Conservation (phyloP, 805 yeast species). For the Saccharomyces mikatae region DNA sequence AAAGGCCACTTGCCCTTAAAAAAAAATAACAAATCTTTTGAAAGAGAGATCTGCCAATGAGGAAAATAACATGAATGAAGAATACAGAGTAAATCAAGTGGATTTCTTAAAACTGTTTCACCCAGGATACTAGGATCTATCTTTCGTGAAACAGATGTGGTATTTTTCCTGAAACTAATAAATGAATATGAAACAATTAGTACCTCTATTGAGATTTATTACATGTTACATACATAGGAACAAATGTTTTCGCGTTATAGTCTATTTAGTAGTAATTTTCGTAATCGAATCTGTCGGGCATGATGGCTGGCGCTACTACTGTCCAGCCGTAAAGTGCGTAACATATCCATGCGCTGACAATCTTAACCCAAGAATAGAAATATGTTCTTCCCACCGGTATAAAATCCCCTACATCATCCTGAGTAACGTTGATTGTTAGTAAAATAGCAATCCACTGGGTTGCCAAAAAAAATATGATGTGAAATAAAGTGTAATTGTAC, state of each 20-base stretch:
- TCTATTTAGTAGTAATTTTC: constrained; percentile 18
- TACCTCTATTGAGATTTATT: not conserved
- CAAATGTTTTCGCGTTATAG: not conserved
- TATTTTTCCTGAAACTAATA: too few species aligned
- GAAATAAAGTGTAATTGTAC: constrained; percentile 83
- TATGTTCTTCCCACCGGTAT: constrained; percentile 96
- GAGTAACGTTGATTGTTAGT: constrained; percentile 82
- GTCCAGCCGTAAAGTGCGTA: constrained; percentile 85
- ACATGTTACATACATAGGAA: not conserved
- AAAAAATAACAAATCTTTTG: not conserved
- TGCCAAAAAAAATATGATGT: constrained; percentile 84
- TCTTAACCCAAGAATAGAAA: constrained; percentile 91
- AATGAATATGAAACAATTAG: not conserved
- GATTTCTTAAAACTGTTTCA: too few species aligned
- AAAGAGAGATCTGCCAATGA: not conserved
- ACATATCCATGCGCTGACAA: constrained; percentile 87
- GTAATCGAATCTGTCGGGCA: constrained; percentile 76
- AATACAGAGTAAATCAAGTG: too few species aligned
- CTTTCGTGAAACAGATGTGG: too few species aligned
- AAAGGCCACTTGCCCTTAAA: not conserved
- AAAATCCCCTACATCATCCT: constrained; percentile 77
- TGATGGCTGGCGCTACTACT: constrained; percentile 75
- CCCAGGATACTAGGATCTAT: too few species aligned
- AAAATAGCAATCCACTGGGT: constrained; percentile 95
- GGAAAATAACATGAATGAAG: too few species aligned